Conservation (phyloP, 306 rosid species). For the Quercus dentata region DNA sequence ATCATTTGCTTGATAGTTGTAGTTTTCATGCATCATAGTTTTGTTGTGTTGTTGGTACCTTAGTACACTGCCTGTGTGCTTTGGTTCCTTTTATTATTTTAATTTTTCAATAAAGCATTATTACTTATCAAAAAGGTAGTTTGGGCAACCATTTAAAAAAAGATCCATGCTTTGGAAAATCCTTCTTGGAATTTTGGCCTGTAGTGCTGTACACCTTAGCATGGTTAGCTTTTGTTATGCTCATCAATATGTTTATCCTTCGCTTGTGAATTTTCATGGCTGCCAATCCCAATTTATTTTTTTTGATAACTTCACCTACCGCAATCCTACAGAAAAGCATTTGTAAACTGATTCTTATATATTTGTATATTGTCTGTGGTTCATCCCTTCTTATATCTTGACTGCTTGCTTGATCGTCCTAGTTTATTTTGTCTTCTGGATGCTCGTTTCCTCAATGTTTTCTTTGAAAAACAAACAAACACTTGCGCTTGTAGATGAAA, state of each 20-base stretch:
- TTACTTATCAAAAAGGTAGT: neutral
- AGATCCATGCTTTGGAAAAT: neutral
- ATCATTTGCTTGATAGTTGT: no score
- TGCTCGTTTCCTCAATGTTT: slow-evolving; percentile 1
- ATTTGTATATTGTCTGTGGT: neutral
- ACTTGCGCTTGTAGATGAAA: neutral
- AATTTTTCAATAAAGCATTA: no score
- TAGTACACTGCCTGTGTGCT: no score
- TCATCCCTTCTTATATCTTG: neutral
- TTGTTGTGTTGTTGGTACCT: no score
- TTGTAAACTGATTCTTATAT: neutral
- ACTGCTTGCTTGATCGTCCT: neutral
- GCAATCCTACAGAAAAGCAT: neutral
- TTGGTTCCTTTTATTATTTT: no score
- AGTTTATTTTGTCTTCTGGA: slow-evolving; percentile 8
- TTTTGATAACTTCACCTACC: neutral
- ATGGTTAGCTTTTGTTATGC: neutral
- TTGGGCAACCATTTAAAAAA: neutral
- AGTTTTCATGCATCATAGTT: no score
- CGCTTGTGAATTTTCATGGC: slow-evolving; percentile 2
- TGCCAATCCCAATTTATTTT: neutral
- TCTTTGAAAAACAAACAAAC: neutral
- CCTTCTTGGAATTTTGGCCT: neutral
- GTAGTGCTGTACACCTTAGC: neutral
- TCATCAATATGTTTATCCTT: neutral